Evolutionary conservation across 495 filamentous ascomycete genomes (phyloP).

Genomic region (Hypoxylon crocopeplum): DNA sequence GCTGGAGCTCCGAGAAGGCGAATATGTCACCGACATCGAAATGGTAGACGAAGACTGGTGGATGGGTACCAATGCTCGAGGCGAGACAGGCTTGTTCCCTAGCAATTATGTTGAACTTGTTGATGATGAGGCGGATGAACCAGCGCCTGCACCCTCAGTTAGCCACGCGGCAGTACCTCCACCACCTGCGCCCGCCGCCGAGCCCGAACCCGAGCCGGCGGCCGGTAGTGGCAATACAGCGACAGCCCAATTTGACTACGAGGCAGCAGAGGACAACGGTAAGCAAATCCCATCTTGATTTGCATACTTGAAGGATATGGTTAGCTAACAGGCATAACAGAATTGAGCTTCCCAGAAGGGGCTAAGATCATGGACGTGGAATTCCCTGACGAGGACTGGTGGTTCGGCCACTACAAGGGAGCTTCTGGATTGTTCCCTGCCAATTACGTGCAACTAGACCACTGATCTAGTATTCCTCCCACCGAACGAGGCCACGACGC

Average conservation of each 20-base stretch:
- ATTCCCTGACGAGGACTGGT: slow-evolving; percentile 99
- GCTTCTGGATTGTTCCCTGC: slow-evolving; percentile 89
- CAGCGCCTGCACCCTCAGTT: slow-evolving; percentile 17
- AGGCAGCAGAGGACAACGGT: slow-evolving; percentile 95
- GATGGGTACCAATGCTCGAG: slow-evolving; percentile 83
- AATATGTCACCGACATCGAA: slow-evolving; percentile 92
- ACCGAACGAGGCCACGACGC: slow-evolving; percentile 2
- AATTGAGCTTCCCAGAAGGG: slow-evolving; percentile 90
- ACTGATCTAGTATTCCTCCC: slow-evolving; percentile 44
- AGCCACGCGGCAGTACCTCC: slow-evolving; percentile 34
- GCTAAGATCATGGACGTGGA: slow-evolving; percentile 76
- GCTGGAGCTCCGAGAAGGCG: slow-evolving; percentile 87
- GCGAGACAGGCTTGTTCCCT: slow-evolving; percentile 89
- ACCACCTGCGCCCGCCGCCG: slow-evolving; percentile 43
- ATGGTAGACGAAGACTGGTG: slow-evolving; percentile 99
- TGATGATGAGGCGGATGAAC: slow-evolving; percentile 56
- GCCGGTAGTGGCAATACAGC: slow-evolving; percentile 66
- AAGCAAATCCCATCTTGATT: slow-evolving; percentile 18
- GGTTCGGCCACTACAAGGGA: slow-evolving; percentile 85
- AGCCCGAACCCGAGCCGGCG: slow-evolving; percentile 34
- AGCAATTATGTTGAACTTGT: slow-evolving; percentile 95
- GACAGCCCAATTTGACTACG: slow-evolving; percentile 92
- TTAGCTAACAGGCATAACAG: slow-evolving; percentile 41
- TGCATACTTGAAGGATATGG: not conserved
- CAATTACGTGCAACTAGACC: slow-evolving; percentile 76